These are phyloP conservation scores for Carex myosuroides DNA, from an alignment of 176 grass and related monocot genomes.

Conservation along the genomic window DNA sequence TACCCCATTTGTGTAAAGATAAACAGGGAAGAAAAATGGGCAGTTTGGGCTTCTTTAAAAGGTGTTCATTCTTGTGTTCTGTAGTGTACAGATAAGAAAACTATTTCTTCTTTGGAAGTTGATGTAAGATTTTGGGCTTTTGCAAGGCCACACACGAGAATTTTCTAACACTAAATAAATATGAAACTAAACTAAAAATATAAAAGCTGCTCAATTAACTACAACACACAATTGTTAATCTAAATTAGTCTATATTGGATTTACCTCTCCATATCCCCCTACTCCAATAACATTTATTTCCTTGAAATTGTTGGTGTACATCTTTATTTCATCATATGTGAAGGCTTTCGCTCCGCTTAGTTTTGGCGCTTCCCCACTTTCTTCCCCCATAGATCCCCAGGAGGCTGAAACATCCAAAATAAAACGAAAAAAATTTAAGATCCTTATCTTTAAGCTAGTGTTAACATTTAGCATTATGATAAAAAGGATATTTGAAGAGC, in stretches of 20 bases:
- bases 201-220: neutral
- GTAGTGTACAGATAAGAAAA: neutral
- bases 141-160: neutral
- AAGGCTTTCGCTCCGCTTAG: conserved; percentile 54
- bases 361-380: conserved; percentile 55
- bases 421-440: neutral
- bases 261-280: conserved; percentile 83
- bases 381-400: conserved; percentile 54
- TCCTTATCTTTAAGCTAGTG: neutral
- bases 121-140: neutral
- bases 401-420: conserved; percentile 40
- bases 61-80: too few relatives aligned
- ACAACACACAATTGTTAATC: too few relatives aligned
- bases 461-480: neutral
- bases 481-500: neutral
- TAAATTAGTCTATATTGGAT: neutral
- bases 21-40: too few relatives aligned
- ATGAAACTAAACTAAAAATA: neutral
- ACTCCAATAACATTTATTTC: conserved; percentile 61
- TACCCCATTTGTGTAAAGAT: too few relatives aligned
- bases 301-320: conserved; percentile 66
- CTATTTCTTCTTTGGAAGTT: neutral
- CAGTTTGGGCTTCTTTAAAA: too few relatives aligned
- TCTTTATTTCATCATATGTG: conserved; percentile 57
- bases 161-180: neutral